Evolutionary conservation across 176 grass and related monocot genomes (phyloP), one percentile per base, ranked within the genome.

Genomic region (Echinochloa phyllopogon): DNA sequence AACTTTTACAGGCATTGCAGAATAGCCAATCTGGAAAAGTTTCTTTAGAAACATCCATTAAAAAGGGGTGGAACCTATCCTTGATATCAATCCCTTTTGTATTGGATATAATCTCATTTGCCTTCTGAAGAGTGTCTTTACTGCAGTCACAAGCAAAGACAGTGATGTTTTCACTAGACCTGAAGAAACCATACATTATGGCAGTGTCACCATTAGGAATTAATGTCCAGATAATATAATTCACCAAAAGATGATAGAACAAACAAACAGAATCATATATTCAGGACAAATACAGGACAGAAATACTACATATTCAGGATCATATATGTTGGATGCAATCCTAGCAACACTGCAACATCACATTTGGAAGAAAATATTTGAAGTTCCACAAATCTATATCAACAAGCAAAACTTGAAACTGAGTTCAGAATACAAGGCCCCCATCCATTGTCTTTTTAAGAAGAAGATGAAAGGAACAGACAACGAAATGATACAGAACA

Each of bases 101-200:
- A 74, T 69, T 58, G 64, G 72, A 79, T 74, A 98, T 68, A 87
- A 92, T 88, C 50, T 98, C 96, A 78, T 87, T 93, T 88, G 91
- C 83, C 77, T 79, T 98, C 81, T 87, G 76, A 79, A 98, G 82
- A 49, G 89, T 89, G 74, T 98, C 96, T 90, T 98, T 77, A 85
- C 96, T 98, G 87, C 93, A 98, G 56, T 98, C 96, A 91, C 96
- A 98, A 81, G 92, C 96, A 94, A 93, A 95, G 36, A 98, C 85
- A 82, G 59, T 75, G 39, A 83, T 82, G 78, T 65, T 90, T 85
- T 88, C 85, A 91, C 74, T 89, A 70, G 91, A 88, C 84, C 96
- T 98, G 87, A 75, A 95, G 15, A 63, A 88, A 88, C 55, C 71
- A 73, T 72, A 37, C 70, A 85, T 74, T 75, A 77, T 50, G 38